phyloP scores from a whole-genome alignment of 2,329 filamentous ascomycete genomes.

The Clarireedia homoeocarpa region DNA sequence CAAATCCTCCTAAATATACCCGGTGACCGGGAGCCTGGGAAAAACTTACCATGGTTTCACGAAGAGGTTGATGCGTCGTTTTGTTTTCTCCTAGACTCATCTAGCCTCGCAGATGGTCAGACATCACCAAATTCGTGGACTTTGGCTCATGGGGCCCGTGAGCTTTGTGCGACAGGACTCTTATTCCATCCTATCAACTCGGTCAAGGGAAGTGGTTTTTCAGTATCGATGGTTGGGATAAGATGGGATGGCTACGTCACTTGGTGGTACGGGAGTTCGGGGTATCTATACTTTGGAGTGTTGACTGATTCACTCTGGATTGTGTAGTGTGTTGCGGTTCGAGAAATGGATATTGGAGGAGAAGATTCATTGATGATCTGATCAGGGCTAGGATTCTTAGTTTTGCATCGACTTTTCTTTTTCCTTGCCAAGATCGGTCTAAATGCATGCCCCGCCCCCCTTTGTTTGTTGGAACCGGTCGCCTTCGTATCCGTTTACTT shows the following conservation, averaged over 20 bases:
- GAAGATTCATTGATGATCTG: too few species aligned
- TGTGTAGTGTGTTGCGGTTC: neutral
- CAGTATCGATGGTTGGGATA: too few species aligned
- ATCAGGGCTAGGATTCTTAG: too few species aligned
- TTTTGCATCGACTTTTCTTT: too few species aligned
- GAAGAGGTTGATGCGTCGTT: neutral
- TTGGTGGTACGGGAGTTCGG: neutral
- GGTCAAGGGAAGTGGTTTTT: neutral
- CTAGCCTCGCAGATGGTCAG: neutral
- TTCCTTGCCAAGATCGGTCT: too few species aligned
- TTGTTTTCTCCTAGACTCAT: neutral
- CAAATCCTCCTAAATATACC: neutral
- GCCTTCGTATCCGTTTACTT: too few species aligned
- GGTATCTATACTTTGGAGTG: neutral
- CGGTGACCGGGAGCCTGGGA: neutral
- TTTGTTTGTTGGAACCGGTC: too few species aligned
- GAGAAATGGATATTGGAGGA: too few species aligned
- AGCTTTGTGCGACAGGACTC: neutral
- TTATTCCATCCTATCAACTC: neutral
- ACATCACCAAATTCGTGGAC: neutral
- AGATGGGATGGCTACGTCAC: neutral
- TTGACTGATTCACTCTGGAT: neutral
- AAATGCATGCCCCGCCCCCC: too few species aligned
- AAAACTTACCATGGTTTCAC: neutral
- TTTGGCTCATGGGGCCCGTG: neutral